Evolutionary conservation across 495 filamentous ascomycete species (phyloP), one percentile per base, ranked within the genome.

Genomic region (Trichoderma virens): DNA sequence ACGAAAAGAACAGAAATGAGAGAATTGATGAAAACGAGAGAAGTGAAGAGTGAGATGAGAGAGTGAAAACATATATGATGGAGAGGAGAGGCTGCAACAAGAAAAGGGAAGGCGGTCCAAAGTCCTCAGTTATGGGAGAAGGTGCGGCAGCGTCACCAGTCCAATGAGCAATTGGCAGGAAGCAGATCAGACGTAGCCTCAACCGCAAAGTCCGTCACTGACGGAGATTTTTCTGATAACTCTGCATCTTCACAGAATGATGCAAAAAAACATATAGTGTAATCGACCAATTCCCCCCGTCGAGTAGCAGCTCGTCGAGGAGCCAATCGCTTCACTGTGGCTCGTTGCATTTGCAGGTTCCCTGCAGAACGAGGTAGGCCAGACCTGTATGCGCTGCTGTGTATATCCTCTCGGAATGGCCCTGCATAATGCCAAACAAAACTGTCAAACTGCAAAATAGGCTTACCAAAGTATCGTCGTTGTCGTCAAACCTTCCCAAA

Each of bases 271-370:
- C 13, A 2, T 16, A 13, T 56, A 7, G 51, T 56, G 51, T 30
- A 56, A 56, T 56, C 51, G 23, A 23, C 51, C 27, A 18, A 14
- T 14, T 56, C n/a, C 25, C 25, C 51, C 28, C 51, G 51, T 27
- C 27, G 28, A 30, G 1, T 23, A 28, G 25, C n/a, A 56, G 7
- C 27, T 14, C 25, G 23, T 56, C 27, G 51, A 13, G 7, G 11
- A 27, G 25, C 51, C 51, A 56, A 56, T 56, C 51, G 51, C 51
- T 56, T 56, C 51, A 13, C 51, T 56, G 51, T 56, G 51, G 11
- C 51, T 23, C 51, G 51, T 56, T 56, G 51, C 51, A 11, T 27
- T 56, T 14, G 51, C 23, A 23, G 7, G 25, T 7, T 30, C 20
- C 45, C 23, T 51, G 45, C 45, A 51, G 45, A 51, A 18, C 39